Base-by-base conservation (phyloP, 345 rosid genomes). In the Citrus australasica region DNA sequence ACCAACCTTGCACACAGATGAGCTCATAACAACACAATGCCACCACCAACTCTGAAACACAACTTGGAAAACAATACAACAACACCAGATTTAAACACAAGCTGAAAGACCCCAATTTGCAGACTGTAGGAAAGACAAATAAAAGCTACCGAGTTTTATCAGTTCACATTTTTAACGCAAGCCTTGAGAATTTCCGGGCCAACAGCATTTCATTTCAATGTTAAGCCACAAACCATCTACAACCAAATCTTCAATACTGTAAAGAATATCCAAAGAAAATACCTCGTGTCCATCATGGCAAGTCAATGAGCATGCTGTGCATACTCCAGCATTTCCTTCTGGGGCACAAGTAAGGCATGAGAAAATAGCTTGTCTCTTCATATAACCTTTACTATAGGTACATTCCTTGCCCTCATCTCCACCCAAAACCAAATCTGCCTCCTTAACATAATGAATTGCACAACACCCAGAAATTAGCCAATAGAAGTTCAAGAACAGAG, bases 251-350 rank as follows among this genome's bases (percentile, higher is more conserved):
- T 22, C 30, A 28, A 33, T 61, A 67, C 25, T 33, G 61, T 51
- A 62, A 25, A 55, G 62, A 33, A 75, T 27, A 51, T 25, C 19
- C 56, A 74, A 28, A 72, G 35, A 67, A 27, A 48, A 66, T 85
- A 96, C 98, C 98, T 96, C 98, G 71, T 96, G 98, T 24, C 98
- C 98, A 84, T 96, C 97, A 48, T 96, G 98, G 82, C 99, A 94
- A 71, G 98, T 86, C 78, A 96, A 86, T 83, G 94, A 92, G 85
- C 98, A 96, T 78, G 97, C 99, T 35, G 98, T 94, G 88, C 98
- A 96, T 77, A 96, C 84, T 73, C 98, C 99, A 82, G 98, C 95
- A 83, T 88, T 90, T 17, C 97, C 98, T 30, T 92, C 92, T 11
- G 98, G 93, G 25, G 89, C 85, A 83, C 99, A 96, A n/a, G 98